phyloP scores from a whole-genome alignment of 2,329 filamentous ascomycete species.

The Capronia epimyces region DNA sequence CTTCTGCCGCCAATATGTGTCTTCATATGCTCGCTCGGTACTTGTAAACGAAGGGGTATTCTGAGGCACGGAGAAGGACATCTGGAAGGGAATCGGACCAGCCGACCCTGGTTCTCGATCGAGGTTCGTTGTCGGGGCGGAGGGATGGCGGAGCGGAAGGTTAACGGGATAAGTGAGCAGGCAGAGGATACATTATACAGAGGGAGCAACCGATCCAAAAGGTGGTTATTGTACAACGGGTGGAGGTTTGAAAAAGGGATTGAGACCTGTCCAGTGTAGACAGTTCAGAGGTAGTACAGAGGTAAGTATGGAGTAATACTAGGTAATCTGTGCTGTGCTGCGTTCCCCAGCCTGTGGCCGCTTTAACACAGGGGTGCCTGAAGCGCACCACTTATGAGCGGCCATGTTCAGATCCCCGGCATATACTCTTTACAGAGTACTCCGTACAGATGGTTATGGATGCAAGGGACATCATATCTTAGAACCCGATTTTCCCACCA shows the following conservation, averaged over 20 bases:
- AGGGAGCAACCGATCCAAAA: not conserved
- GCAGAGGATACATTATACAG: not conserved
- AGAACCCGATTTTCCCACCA: not conserved
- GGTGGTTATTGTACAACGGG: no score
- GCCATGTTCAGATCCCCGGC: no score
- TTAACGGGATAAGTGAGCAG: not conserved
- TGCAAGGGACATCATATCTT: not conserved
- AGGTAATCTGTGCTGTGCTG: no score
- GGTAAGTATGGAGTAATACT: no score
- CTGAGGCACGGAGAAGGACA: constrained; percentile 59
- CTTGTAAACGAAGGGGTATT: constrained; percentile 65
- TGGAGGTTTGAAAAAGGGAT: not conserved
- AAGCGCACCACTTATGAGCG: no score
- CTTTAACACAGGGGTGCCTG: no score
- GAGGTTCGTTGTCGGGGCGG: not conserved
- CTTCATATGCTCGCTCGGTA: constrained; percentile 60
- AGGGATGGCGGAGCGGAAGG: not conserved
- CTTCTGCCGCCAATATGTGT: constrained; percentile 58
- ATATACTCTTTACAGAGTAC: no score
- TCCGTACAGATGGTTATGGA: no score
- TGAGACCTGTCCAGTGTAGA: no score
- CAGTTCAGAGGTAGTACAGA: no score
- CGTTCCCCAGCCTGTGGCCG: no score
- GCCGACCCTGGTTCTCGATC: constrained; percentile 1
- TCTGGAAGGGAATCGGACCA: constrained; percentile 21